These are phyloP conservation scores for Tuctoria greenei DNA, from an alignment of 176 grass and related monocot genomes.

Conservation along the genomic window DNA sequence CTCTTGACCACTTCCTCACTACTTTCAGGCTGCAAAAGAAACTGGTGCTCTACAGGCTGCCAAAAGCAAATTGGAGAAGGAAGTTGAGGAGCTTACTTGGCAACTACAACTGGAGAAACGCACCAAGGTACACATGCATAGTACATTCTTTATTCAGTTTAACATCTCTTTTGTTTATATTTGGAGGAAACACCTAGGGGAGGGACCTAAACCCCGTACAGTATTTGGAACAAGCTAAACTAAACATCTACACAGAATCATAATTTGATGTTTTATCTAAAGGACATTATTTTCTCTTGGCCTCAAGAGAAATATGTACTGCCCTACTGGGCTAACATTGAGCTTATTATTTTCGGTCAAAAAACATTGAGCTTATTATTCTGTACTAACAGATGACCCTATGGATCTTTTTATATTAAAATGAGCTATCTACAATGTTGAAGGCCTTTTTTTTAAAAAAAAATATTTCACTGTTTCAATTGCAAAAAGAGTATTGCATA, in stretches of 20 bases:
- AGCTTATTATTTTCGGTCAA: not conserved
- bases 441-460: not conserved
- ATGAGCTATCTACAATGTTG: not conserved
- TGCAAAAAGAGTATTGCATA: not conserved
- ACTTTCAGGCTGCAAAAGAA: slow-evolving; percentile 90
- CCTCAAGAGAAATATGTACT: not conserved
- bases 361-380: not conserved
- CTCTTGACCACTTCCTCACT: slow-evolving; percentile 10
- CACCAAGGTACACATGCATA: slow-evolving; percentile 59
- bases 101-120: slow-evolving; percentile 80
- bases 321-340: not conserved
- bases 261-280: not conserved
- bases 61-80: slow-evolving; percentile 95
- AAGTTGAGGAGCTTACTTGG: slow-evolving; percentile 91
- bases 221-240: not conserved
- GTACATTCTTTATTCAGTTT: slow-evolving; percentile 10
- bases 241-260: not conserved
- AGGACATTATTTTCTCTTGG: not conserved
- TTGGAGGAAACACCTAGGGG: slow-evolving; percentile 15
- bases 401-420: not conserved
- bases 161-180: slow-evolving; percentile 10
- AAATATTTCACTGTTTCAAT: not conserved
- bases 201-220: slow-evolving; percentile 19
- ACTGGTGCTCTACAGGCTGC: slow-evolving; percentile 92
- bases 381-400: not conserved